Percentiles rank a stretch among this genome's conserved stretches.
Conservation (phyloP, 345 rosid species). For the Luvunga scandens region DNA sequence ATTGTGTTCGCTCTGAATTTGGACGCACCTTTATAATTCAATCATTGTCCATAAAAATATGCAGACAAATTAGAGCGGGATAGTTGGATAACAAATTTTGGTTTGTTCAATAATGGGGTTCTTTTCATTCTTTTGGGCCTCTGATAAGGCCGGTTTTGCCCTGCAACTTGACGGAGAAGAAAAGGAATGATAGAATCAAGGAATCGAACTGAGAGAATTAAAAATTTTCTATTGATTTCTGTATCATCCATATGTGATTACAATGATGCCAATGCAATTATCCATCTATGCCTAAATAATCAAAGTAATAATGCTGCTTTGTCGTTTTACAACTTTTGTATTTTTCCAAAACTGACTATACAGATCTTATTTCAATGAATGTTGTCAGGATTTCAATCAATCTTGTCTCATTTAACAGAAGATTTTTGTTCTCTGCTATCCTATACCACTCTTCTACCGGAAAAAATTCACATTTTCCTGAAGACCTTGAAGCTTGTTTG, state of each 20-base stretch:
- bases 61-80: not conserved
- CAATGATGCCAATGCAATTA: slow-evolving; percentile 5
- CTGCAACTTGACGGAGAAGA: not conserved
- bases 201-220: not conserved
- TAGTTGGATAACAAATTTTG: not conserved
- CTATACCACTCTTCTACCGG: slow-evolving; percentile 6
- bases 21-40: not conserved
- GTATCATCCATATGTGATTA: slow-evolving; percentile 1
- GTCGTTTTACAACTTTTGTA: slow-evolving; percentile 8
- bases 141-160: not conserved
- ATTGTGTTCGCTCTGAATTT: not conserved
- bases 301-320: slow-evolving; percentile 2
- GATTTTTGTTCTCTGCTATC: not conserved
- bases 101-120: not conserved
- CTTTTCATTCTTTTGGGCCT: not conserved
- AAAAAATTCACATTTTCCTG: slow-evolving; percentile 8
- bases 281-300: slow-evolving; percentile 11
- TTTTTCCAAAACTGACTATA: slow-evolving; percentile 25
- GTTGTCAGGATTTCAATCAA: not conserved
- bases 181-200: not conserved
- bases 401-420: not conserved
- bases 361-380: not conserved
- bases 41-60: not conserved
- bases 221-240: slow-evolving; percentile 7
- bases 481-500: not conserved